Conservation (phyloP, 352 stramenopile species). For the Globisporangium nagaii region DNA sequence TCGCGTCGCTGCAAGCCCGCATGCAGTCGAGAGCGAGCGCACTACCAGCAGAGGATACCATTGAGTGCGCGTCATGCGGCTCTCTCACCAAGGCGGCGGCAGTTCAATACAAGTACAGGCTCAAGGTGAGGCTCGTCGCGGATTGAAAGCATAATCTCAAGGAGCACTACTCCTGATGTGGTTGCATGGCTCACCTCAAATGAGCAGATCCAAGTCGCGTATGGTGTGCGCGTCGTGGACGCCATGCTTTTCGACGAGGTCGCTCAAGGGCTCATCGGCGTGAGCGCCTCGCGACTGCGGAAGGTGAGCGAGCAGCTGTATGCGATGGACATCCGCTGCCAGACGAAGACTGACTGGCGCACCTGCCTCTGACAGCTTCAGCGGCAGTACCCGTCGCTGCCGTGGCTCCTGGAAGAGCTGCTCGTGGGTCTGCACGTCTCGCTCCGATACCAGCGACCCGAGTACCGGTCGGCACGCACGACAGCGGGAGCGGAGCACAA, state of each 20-base stretch:
- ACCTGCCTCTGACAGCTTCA: conserved; percentile 25
- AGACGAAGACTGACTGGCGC: too few species aligned
- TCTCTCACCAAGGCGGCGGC: conserved; percentile 10
- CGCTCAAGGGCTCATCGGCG: conserved; percentile 28
- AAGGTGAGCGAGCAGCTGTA: background rate
- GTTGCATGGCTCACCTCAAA: too few species aligned
- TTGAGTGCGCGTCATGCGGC: conserved; percentile 30
- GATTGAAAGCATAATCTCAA: too few species aligned
- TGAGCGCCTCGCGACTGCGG: conserved; percentile 19
- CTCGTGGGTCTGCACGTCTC: conserved; percentile 41
- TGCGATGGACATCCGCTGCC: too few species aligned
- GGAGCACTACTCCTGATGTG: too few species aligned
- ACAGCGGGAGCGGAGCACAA: conserved; percentile 10
- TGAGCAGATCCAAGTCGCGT: conserved; percentile 34
- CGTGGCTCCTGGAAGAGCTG: conserved; percentile 40
- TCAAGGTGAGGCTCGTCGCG: too few species aligned
- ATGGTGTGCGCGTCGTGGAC: conserved; percentile 22
- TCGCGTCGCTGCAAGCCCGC: conserved; percentile 29
- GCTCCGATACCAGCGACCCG: conserved; percentile 37
- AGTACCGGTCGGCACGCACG: conserved; percentile 13
- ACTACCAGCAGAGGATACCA: background rate
- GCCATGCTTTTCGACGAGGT: conserved; percentile 54
- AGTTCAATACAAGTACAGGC: conserved; percentile 42
- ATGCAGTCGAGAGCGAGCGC: conserved; percentile 12
- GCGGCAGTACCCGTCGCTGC: conserved; percentile 28